Conservation (phyloP, 768 basidiomycete species). For the Pisolithus microcarpus region DNA sequence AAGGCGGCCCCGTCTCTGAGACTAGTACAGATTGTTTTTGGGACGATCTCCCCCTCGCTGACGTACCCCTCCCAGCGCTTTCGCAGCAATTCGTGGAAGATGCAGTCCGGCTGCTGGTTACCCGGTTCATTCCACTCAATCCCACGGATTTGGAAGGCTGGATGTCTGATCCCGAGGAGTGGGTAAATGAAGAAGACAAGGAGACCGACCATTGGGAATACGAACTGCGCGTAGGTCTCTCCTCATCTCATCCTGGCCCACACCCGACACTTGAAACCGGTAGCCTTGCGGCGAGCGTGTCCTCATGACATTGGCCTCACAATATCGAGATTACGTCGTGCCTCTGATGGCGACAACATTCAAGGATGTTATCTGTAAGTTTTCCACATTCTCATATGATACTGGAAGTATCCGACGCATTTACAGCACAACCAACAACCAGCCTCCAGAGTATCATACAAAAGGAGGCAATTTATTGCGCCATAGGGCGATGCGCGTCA, state of each 20-base stretch:
- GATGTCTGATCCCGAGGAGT: constrained; percentile 89
- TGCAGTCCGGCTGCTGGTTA: constrained; percentile 70
- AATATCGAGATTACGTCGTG: constrained; percentile 62
- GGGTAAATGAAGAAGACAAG: constrained; percentile 84
- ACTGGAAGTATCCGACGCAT: not conserved
- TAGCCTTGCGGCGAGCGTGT: constrained; percentile 95
- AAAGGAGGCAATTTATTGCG: constrained; percentile 85
- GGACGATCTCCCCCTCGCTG: constrained; percentile 2
- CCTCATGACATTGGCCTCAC: constrained; percentile 65
- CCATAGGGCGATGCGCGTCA: constrained; percentile 73
- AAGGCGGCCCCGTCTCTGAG: constrained; percentile 52
- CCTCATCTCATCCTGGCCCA: not conserved
- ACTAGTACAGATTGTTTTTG: constrained; percentile 37
- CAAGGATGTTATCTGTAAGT: constrained; percentile 50
- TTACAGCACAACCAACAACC: constrained; percentile 37
- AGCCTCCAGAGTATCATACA: constrained; percentile 59
- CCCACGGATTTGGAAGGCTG: constrained; percentile 76
- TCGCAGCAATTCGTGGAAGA: constrained; percentile 66
- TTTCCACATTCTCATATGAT: not conserved
- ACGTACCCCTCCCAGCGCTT: constrained; percentile 38
- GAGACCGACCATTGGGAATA: constrained; percentile 92
- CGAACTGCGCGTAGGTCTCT: constrained; percentile 68
- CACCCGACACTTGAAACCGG: not conserved
- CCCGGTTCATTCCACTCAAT: constrained; percentile 79
- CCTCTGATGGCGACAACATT: constrained; percentile 60